phyloP scores from a whole-genome alignment of 2,329 filamentous ascomycete species.

The Exophiala sideris region DNA sequence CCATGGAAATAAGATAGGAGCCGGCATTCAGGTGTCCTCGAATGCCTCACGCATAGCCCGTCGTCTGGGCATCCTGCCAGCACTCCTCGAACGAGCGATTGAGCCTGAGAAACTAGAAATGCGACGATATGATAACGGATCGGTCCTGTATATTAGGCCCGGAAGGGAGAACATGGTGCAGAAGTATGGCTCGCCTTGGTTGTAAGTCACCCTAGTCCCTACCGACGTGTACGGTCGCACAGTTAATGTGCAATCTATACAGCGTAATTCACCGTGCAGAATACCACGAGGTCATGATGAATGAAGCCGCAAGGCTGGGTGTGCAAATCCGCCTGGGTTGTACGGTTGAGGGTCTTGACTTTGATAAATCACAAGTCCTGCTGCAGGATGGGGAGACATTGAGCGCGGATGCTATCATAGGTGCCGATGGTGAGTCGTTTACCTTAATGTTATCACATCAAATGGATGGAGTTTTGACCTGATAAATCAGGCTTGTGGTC shows the following conservation, averaged over 20 bases:
- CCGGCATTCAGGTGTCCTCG: constrained; percentile 31
- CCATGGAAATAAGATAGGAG: constrained; percentile 15
- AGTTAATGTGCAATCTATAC: neutral
- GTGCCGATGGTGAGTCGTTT: constrained; percentile 41
- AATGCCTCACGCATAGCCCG: constrained; percentile 25
- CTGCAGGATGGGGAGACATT: constrained; percentile 33
- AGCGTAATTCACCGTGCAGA: no score
- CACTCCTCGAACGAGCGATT: neutral
- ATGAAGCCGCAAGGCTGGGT: constrained; percentile 23
- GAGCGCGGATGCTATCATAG: no score
- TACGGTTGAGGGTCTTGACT: neutral
- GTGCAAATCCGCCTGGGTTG: neutral
- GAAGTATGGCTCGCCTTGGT: neutral
- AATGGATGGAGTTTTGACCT: neutral
- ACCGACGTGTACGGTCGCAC: neutral
- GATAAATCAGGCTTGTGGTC: constrained; percentile 36
- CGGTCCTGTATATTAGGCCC: neutral
- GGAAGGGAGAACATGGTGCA: neutral
- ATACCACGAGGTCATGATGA: no score
- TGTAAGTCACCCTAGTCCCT: neutral
- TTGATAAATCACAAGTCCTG: neutral
- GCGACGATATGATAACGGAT: neutral
- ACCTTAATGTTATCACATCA: neutral
- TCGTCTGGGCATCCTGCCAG: constrained; percentile 17
- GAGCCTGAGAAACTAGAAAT: neutral